Evolutionary conservation across 495 filamentous ascomycete genomes (phyloP), one percentile per base, ranked within the genome.

Genomic region (Melanomma pulvis-pyrius): DNA sequence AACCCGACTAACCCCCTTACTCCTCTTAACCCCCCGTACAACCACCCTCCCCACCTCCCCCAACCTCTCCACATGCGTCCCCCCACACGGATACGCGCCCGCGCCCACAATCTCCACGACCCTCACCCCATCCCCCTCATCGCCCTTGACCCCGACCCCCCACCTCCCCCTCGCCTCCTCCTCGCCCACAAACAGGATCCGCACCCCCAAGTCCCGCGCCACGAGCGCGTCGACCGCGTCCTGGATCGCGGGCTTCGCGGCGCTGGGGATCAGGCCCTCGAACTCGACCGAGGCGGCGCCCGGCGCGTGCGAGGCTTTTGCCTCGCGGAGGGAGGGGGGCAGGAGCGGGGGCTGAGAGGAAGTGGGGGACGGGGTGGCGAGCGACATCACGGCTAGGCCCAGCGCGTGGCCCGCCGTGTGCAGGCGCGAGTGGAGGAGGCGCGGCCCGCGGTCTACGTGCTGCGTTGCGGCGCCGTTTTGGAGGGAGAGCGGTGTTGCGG

Each of bases 71-170:
- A 89, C 84, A 76, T 89, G 87, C 41, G 87, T 89, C 0, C 87
- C 86, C 3, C 87, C 87, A 67, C 87, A 89, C 1, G 86, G 86
- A 75, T 87, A 65, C 67, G 19, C 17, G 87, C 83, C 36, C 86
- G 82, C 25, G 79, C 77, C 73, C 55, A 91, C 92, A 83, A 99
- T 99, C 63, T 79, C 96, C 17, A 96, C 94, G 76, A 87, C 82
- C 48, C 72, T 85, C 62, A 80, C 84, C 36, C 82, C 82, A 41
- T 77, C 82, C 25, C 82, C 87, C 39, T 36, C 74, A 67, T 72
- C 75, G 12, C 48, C 48, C 62, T 32, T 72, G 67, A 71, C 68
- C 34, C 8, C 72, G 62, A 15, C 69, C 76, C 74, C 70, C 9
- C 79, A 79, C 2, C 82, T 88, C 49, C 82, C 82, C 24, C 98